Percentiles rank a stretch among this genome's conserved stretches.
These are phyloP conservation scores for Yarrowia sp. DNA, from an alignment of 805 yeast genomes.

Conservation along the genomic window DNA sequence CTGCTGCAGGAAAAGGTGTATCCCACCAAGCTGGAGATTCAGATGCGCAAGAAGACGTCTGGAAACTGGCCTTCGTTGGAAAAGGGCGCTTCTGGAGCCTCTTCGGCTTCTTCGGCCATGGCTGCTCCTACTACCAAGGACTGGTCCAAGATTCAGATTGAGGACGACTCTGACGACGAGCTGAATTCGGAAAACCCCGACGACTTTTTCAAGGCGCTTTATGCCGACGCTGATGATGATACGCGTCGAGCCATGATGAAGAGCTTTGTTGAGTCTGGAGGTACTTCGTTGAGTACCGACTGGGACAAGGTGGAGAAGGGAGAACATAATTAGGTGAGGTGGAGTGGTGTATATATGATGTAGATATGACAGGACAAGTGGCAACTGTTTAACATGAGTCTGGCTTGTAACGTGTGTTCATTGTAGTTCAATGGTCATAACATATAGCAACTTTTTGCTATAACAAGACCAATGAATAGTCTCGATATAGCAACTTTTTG, in stretches of 20 bases:
- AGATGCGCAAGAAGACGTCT: conserved; percentile 66
- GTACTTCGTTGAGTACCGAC: conserved; percentile 88
- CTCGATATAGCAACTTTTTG: no score
- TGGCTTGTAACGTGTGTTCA: no score
- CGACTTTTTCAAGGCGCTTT: conserved; percentile 70
- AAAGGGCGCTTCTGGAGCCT: conserved; percentile 1
- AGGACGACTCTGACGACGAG: conserved; percentile 44
- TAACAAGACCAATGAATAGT: no score
- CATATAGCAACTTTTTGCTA: no score
- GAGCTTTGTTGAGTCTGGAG: conserved; percentile 87
- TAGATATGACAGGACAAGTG: no score
- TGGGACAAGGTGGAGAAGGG: conserved; percentile 72
- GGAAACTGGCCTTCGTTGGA: conserved; percentile 65
- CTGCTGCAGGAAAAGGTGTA: conserved; percentile 23
- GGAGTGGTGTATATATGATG: no score
- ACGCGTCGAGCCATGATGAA: conserved; percentile 94
- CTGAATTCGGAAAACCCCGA: conserved; percentile 47
- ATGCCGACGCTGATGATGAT: conserved; percentile 79
- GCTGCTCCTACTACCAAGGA: conserved; percentile 22
- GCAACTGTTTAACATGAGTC: no score
- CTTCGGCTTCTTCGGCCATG: neutral
- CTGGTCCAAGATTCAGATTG: conserved; percentile 28
- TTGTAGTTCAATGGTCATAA: no score
- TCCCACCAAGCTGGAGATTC: conserved; percentile 29
- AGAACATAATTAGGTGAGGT: neutral